Base-by-base conservation (phyloP, 163 green algal species). In the Scenedesmus sp. region DNA sequence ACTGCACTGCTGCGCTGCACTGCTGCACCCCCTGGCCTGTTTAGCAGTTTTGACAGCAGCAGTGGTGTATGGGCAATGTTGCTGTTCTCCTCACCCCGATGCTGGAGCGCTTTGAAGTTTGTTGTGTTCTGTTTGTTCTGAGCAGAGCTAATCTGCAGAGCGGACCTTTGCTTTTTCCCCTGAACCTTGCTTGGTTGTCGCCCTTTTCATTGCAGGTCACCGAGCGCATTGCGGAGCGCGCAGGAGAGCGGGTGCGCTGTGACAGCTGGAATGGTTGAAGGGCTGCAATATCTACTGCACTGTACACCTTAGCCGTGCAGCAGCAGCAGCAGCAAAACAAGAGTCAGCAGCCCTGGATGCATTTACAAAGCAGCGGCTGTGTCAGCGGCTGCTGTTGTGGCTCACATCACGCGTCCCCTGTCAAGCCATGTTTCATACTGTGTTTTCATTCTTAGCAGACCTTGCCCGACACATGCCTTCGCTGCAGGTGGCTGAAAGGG, bases 221-320 rank as follows among this genome's bases (percentile, higher is more conserved):
- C 52, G 87, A 88, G 79, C 74, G 73, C 9, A 57, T 88, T 12
- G 88, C 88, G 16, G 88, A 92, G 64, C 64, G 76, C 0, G 88
- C 83, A 18, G 90, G 90, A 2, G 90, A 94, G 60, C 82, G 92
- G 18, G 59, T 93, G 66, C 56, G 77, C 77, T 26, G 77, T 9
- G 15, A 0, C 6, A 74, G n/a, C 57, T 55, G 83, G 13, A 76
- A 8, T 87, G 79, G 12, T 54, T 23, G 15, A 0, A 59, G 67
- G 1, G 1, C 67, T 79, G 67, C 20, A 79, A 20, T 0, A 1
- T 46, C 34, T 46, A 0, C 34, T 46, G 0, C 0, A 46, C 34
- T 46, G 34, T 46, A 46, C 34, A 46, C 0, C 34, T 46, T 0
- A 46, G 34, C 0, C 34, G 34, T 46, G 34, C 34, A 85, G 79